Conservation (phyloP, 257 asterid species). For the Craterostigma plantagineum region DNA sequence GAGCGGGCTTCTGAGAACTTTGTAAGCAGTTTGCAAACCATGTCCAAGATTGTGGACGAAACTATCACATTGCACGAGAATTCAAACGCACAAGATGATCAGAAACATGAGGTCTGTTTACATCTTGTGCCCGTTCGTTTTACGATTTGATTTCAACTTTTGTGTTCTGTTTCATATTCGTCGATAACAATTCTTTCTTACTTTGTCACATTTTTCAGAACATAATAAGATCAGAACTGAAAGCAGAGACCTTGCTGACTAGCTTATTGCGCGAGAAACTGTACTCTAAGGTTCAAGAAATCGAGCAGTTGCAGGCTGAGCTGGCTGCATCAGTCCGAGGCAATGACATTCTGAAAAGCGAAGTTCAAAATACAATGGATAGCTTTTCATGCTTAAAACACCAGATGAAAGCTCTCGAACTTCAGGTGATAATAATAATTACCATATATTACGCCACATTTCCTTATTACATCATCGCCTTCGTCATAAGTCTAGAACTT, state of each 20-base stretch:
- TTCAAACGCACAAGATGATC: conserved; percentile 17
- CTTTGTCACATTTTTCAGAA: conserved; percentile 23
- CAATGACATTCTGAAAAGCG: conserved; percentile 66
- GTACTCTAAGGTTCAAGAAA: conserved; percentile 56
- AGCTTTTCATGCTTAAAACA: conserved; percentile 61
- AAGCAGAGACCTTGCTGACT: conserved; percentile 74
- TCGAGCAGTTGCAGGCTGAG: conserved; percentile 88
- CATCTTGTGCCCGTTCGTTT: conserved; percentile 1
- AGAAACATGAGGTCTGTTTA: conserved; percentile 14
- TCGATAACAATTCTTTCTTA: neutral
- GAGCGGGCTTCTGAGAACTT: conserved; percentile 60
- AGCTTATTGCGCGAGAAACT: conserved; percentile 71
- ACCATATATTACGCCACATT: neutral
- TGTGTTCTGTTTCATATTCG: neutral
- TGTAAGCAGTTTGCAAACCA: conserved; percentile 30
- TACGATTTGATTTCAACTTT: conserved; percentile 1
- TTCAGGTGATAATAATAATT: conserved; percentile 38
- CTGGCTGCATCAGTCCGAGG: conserved; percentile 78
- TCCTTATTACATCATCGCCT: neutral
- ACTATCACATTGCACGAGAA: conserved; percentile 29
- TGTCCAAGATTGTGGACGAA: conserved; percentile 33
- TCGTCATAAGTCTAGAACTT: neutral
- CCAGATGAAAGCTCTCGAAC: conserved; percentile 69
- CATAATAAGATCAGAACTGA: conserved; percentile 44
- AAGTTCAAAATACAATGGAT: conserved; percentile 70